Evolutionary conservation across 768 basidiomycete species (phyloP), one percentile per base, ranked within the genome.

Genomic region (Pholiota conissans): DNA sequence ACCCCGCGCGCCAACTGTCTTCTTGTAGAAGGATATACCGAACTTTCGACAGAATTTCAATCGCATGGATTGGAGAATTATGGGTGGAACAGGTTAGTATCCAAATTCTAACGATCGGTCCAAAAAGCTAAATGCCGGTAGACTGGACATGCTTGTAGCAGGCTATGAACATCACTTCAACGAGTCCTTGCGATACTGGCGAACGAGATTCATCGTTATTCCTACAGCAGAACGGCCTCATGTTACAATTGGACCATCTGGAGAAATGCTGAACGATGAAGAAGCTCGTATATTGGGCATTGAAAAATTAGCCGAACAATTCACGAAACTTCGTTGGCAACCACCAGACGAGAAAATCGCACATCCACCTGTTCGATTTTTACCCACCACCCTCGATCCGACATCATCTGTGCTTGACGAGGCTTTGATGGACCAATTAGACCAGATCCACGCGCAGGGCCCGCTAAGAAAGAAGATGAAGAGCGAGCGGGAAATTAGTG

Each of bases 141-240:
- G 92, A 59, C 68, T 94, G 56, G 92, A 94, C 67, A 91, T 94
- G 90, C 70, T 93, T 3, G 86, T 91, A 3, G 87, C 88, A 30
- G 89, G 91, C 1, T 90, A 93, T 63, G 89, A 93, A 65, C 84
- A 86, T 59, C 80, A 89, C 50, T 87, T 91, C 68, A 85, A 84
- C 65, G 91, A 93, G 58, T 87, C 90, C 2, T 77, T 95, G 29
- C 85, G 91, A 46, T 96, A 96, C 65, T 97, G 96, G 93, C 83
- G 95, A 11, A 98, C 95, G 0, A 81, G 95, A 20, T 97, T 97
- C 69, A 81, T 98, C 24, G 86, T 99, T 18, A 90, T 99, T 27
- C 96, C 96, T 0, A 88, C 93, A 0, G 77, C 83, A 13, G 89
- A 92, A 34, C 80, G 85, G 58, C 93, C 83, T 3, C 73, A 78